Base-by-base conservation (phyloP, 129 eudicot genomes). In the Gnaphalium uliginosum region DNA sequence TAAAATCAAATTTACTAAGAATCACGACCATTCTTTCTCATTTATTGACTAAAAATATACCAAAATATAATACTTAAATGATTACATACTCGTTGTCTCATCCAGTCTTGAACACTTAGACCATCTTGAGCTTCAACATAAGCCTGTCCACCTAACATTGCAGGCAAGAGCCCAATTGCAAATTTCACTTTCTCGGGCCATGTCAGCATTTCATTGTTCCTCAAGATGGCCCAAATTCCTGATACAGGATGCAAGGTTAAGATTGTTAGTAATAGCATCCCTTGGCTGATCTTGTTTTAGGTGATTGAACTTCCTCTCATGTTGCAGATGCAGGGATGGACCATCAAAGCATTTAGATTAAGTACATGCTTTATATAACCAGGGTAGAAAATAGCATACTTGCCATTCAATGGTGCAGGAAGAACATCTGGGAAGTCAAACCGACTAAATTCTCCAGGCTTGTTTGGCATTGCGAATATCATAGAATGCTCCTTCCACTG, bases 401-500 rank as follows among this genome's bases (percentile, higher is more conserved):
- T 77, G 83, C 97, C 99, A 79, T 94, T 94, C 74, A 94, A 41
- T 26, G 97, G 99, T 66, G 99, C 92, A 56, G 99, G 99, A 58
- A 94, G 85, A 76, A 81, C 87, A 59, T 94, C 97, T 51, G 96
- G 94, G 68, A 94, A 94, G 79, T 94, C 99, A 73, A 94, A 94
- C 43, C 97, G 85, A 76, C 99, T 94, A 77, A 89, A 95, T 71
- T 91, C 89, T 33, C 99, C 99, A 24, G 96, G 99, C 83, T 95
- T 95, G 81, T 85, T 84, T 70, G 99, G 97, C 94, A 91, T 91
- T 27, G 97, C 99, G 57, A 95, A 95, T 74, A 90, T 95, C 99
- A 95, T 95, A 8, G 97, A 89, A 80, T 95, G 99, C 73, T 91
- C 99, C 84, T 95, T 95, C 99, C 99, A 95, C 78, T 95, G 99